These are phyloP conservation scores for Agrostemma githago DNA, from an alignment of 148 eudicot species.

Conservation along the genomic window DNA sequence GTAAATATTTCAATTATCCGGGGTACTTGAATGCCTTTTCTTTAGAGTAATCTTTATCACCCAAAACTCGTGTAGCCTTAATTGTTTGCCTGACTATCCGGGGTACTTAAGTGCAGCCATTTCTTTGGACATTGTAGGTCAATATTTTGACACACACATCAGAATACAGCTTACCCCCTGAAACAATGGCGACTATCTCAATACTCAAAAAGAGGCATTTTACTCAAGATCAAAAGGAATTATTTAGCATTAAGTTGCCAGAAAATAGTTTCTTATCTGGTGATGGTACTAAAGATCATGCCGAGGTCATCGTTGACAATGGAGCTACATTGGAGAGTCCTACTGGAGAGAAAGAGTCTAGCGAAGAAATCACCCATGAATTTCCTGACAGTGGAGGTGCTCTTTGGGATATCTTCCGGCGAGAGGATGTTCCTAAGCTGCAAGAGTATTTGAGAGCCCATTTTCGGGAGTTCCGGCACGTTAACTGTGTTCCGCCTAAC, in stretches of 20 bases:
- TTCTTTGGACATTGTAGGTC: slow-evolving; percentile 36
- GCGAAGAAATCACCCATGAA: neutral
- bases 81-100: neutral
- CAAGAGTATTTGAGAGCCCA: slow-evolving; percentile 55
- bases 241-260: slow-evolving; percentile 21
- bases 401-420: slow-evolving; percentile 67
- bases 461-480: slow-evolving; percentile 58
- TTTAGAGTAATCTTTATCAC: neutral
- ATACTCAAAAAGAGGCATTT: slow-evolving; percentile 27
- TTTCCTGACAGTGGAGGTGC: slow-evolving; percentile 44
- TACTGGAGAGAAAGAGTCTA: neutral
- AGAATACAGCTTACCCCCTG: slow-evolving; percentile 22
- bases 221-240: slow-evolving; percentile 37
- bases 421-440: slow-evolving; percentile 62
- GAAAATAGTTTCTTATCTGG: neutral
- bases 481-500: slow-evolving; percentile 33
- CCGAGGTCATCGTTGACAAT: neutral
- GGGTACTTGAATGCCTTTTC: too few relatives aligned
- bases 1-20: neutral
- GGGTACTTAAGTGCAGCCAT: neutral
- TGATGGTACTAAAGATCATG: neutral
- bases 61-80: neutral
- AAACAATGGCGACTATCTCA: slow-evolving; percentile 19
- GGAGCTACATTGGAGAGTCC: neutral
- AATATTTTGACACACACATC: slow-evolving; percentile 65